These are phyloP conservation scores for Cylindrotheca closterium DNA, from an alignment of 108 stramenopile genomes.

Conservation along the genomic window DNA sequence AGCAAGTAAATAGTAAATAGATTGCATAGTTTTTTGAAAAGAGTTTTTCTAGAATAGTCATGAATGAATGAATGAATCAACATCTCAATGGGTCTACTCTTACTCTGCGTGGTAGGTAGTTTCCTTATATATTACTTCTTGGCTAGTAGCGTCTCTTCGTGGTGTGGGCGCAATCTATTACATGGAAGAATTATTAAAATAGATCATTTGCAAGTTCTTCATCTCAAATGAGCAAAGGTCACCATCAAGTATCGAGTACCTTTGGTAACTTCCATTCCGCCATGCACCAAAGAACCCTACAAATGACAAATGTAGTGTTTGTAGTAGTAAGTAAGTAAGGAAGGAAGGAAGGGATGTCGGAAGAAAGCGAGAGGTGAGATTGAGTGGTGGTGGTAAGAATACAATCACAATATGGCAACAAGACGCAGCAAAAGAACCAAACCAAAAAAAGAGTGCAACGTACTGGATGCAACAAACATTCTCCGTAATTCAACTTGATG, in stretches of 20 bases:
- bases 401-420: background rate
- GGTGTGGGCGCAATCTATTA: no score
- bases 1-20: no score
- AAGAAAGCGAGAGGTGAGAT: slow-evolving; percentile 20
- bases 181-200: no score
- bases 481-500: slow-evolving; percentile 63
- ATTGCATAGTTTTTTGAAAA: no score
- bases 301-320: slow-evolving; percentile 30
- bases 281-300: slow-evolving; percentile 64
- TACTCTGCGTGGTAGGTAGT: no score
- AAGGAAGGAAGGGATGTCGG: slow-evolving; percentile 30
- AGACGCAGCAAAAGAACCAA: background rate
- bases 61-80: no score
- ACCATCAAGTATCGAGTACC: slow-evolving; percentile 79
- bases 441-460: background rate
- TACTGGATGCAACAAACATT: slow-evolving; percentile 75
- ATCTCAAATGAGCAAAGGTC: slow-evolving; percentile 56
- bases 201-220: no score
- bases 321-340: slow-evolving; percentile 38
- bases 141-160: no score
- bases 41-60: no score
- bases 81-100: no score
- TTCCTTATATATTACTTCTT: no score
- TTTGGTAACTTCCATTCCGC: slow-evolving; percentile 54
- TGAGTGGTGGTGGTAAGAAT: slow-evolving; percentile 1